Percentiles rank a stretch among this genome's conserved stretches.
Evolutionary conservation across 331 rosid genomes (phyloP).

Genomic region (Acacia concinna): DNA sequence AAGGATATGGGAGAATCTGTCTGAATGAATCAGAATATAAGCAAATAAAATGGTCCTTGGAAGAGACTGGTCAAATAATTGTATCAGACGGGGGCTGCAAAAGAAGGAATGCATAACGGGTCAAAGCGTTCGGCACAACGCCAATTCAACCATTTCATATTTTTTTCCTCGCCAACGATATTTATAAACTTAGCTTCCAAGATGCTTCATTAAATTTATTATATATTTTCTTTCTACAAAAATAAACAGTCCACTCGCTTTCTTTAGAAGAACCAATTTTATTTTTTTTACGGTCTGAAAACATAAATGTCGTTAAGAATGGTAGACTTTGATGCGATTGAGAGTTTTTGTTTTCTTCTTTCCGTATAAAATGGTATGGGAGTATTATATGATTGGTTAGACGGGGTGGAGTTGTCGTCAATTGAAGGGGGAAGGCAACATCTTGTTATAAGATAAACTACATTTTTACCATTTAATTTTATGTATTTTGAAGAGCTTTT

Average conservation of each 20-base stretch:
- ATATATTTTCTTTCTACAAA: background rate
- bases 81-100: conserved; percentile 20
- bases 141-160: background rate
- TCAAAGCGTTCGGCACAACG: conserved; percentile 32
- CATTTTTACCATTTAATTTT: too few relatives aligned
- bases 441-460: background rate
- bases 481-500: too few relatives aligned
- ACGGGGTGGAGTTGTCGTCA: background rate
- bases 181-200: background rate
- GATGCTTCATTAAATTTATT: background rate
- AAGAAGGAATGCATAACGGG: conserved; percentile 15
- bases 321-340: background rate
- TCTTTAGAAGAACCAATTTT: too few relatives aligned
- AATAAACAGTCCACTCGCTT: background rate
- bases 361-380: too few relatives aligned
- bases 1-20: background rate
- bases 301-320: background rate
- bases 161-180: background rate
- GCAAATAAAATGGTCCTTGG: conserved; percentile 2
- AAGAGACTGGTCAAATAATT: conserved; percentile 25
- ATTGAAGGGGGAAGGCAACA: background rate
- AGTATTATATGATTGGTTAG: too few relatives aligned
- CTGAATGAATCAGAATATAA: background rate
- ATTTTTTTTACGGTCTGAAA: too few relatives aligned
- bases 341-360: background rate